Conservation (phyloP, 768 basidiomycete genomes). For the Austroboletus festivus region DNA sequence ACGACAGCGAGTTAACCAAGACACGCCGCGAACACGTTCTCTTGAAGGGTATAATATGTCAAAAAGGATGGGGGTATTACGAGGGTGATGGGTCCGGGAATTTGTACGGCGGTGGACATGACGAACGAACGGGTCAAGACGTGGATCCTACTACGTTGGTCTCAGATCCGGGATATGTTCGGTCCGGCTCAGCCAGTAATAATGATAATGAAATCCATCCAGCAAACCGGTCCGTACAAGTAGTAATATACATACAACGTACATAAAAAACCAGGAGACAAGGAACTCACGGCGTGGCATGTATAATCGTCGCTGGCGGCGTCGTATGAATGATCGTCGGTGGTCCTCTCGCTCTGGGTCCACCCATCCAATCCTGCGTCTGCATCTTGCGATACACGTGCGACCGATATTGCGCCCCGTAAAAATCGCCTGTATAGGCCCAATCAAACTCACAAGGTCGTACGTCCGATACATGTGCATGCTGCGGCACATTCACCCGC, state of each 20-base stretch:
- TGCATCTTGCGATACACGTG: slow-evolving; percentile 31
- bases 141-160: no score
- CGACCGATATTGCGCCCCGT: slow-evolving; percentile 30
- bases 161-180: no score
- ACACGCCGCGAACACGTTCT: slow-evolving; percentile 33
- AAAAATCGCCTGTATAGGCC: slow-evolving; percentile 28
- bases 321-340: slow-evolving; percentile 27
- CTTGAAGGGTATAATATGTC: slow-evolving; percentile 16
- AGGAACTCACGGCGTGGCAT: neutral
- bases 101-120: slow-evolving; percentile 5
- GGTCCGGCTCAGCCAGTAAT: neutral
- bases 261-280: no score
- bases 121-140: no score
- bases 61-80: slow-evolving; percentile 11
- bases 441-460: slow-evolving; percentile 25
- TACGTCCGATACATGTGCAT: slow-evolving; percentile 14
- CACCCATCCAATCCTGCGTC: slow-evolving; percentile 26
- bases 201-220: neutral
- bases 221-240: neutral
- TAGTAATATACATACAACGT: slow-evolving; percentile 3
- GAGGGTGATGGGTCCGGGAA: slow-evolving; percentile 12
- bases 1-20: slow-evolving; percentile 8
- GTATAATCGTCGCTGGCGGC: slow-evolving; percentile 8
- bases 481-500: slow-evolving; percentile 14
- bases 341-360: slow-evolving; percentile 24